Evolutionary conservation across 805 yeast species (phyloP).

Genomic region (Metschnikowia peoriensis): DNA sequence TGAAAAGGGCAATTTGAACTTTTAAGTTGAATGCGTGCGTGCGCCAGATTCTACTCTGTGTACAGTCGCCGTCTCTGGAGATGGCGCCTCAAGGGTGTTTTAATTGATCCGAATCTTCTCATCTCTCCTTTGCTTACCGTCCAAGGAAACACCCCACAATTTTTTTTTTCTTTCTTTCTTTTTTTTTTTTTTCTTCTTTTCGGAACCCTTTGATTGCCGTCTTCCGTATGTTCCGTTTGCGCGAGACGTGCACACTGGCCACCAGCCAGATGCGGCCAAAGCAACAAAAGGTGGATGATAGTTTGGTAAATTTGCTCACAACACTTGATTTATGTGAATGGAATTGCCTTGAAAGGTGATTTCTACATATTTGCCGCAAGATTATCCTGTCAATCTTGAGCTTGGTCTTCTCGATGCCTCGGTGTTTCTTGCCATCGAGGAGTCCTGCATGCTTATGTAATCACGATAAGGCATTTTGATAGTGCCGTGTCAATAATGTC

Average conservation of each 20-base stretch:
- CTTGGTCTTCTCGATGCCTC: background rate
- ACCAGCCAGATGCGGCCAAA: background rate
- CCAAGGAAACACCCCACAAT: background rate
- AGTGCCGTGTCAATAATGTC: slow-evolving; percentile 4
- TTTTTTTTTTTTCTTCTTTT: background rate
- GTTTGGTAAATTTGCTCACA: background rate
- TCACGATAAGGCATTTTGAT: slow-evolving; percentile 15
- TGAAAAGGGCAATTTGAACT: background rate
- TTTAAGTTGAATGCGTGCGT: background rate
- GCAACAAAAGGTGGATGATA: background rate
- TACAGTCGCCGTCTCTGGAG: background rate
- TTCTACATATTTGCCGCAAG: no score
- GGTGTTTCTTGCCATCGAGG: background rate
- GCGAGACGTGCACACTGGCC: background rate
- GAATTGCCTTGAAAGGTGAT: no score
- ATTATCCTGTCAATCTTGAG: no score
- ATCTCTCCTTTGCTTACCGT: background rate
- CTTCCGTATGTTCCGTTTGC: background rate
- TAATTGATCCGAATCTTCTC: no score
- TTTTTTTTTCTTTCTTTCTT: no score
- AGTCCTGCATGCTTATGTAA: slow-evolving; percentile 9
- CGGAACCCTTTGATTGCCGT: background rate
- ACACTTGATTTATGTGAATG: background rate
- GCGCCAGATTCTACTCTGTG: background rate
- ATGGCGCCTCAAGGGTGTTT: background rate